Percentiles rank a stretch among this genome's conserved stretches.
Evolutionary conservation across 495 filamentous ascomycete genomes (phyloP).

Genomic region (Hyaloscypha variabilis): DNA sequence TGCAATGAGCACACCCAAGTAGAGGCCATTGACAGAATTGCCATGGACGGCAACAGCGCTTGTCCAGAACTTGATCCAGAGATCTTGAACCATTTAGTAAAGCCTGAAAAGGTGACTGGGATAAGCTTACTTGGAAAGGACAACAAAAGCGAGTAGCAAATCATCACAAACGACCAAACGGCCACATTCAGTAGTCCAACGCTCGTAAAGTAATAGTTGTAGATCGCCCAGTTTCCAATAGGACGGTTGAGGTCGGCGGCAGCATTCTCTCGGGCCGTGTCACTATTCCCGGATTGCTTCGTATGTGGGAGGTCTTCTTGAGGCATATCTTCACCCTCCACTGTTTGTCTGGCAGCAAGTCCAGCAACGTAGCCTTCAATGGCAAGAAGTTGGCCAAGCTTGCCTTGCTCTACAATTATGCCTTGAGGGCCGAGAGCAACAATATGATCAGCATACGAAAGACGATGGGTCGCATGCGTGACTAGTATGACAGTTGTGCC

Average conservation of each 20-base stretch:
- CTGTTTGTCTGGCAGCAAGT: constrained; percentile 32
- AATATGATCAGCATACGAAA: constrained; percentile 54
- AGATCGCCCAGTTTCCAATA: constrained; percentile 14
- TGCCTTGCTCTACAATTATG: constrained; percentile 51
- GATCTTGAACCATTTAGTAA: constrained; percentile 9
- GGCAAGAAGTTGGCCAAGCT: constrained; percentile 44
- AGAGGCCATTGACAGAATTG: constrained; percentile 33
- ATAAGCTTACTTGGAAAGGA: constrained; percentile 17
- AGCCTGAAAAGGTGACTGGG: background rate
- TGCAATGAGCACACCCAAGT: constrained; percentile 30
- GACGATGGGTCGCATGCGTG: constrained; percentile 42
- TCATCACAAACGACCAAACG: constrained; percentile 7
- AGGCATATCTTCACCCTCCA: constrained; percentile 5
- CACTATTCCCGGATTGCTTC: constrained; percentile 3
- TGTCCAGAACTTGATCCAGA: constrained; percentile 18
- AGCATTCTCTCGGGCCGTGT: constrained; percentile 32
- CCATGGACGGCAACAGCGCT: constrained; percentile 30
- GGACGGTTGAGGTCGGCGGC: constrained; percentile 16
- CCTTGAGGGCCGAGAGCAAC: constrained; percentile 49
- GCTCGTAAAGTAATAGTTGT: constrained; percentile 17
- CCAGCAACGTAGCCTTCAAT: constrained; percentile 51
- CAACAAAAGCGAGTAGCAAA: constrained; percentile 4
- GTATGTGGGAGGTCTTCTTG: constrained; percentile 1
- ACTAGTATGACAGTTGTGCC: constrained; percentile 54
- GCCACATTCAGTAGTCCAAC: constrained; percentile 15